Evolutionary conservation across 1,284 basidiomycete species (phyloP), one percentile per base, ranked within the genome.

Genomic region (Malassezia yamatoensis): DNA sequence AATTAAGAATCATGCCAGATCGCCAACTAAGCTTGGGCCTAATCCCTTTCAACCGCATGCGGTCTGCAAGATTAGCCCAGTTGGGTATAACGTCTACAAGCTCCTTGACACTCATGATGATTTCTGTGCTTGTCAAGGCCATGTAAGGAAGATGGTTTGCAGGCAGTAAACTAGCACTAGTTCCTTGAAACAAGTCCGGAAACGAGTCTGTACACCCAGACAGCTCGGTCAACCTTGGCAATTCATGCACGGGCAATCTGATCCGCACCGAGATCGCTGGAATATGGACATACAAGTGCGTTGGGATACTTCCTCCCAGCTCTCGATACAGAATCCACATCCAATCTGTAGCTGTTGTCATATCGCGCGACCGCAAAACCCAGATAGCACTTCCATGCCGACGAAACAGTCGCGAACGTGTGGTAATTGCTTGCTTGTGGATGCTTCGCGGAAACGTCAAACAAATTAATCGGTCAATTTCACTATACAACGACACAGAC

Each of bases 21-120:
- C 86, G 79, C 88, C 88, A 90, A 40, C 84, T 85, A 16, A 90
- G 78, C 67, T 83, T 81, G 39, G 89, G 76, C n/a, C 76, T 75
- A 52, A 80, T 78, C 16, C 87, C 87, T 39, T 78, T 76, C 21
- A 67, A 70, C 3, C 83, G 65, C 40, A 82, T 78, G 16, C 75
- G 73, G 59, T 83, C 80, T 49, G 86, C 78, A n/a, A 85, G 68
- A 49, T 77, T 72, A 36, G 82, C 78, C 81, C 84, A 88, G 51
- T 84, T 82, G 9, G 79, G 78, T 33, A 84, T 77, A 15, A 77
- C 71, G 32, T 76, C 74, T 29, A 87, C 76, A 5, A 82, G 77
- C 37, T 79, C 77, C 55, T 77, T 76, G 67, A 50, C 49, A 33
- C 15, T 15, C 7, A 16, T 18, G 38, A 50, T 29, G 24, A 50